Conservation (phyloP, 2,329 filamentous ascomycete genomes). For the Fusarium sambucinum region DNA sequence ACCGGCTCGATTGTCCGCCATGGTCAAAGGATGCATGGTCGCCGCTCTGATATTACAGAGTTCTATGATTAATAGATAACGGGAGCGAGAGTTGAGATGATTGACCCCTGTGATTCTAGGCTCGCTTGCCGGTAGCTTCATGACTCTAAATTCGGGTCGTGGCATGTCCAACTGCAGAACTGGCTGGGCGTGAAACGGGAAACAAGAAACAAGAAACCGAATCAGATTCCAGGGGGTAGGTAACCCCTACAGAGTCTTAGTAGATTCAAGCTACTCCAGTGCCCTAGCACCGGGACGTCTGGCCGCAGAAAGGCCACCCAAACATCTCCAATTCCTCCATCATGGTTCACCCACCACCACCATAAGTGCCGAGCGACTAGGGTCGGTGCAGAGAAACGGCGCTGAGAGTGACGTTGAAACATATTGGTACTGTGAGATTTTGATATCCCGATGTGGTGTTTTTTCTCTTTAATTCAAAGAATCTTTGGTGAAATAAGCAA, state of each 20-base stretch:
- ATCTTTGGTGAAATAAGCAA: conserved; percentile 3
- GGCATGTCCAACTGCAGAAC: conserved; percentile 19
- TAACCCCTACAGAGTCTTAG: neutral
- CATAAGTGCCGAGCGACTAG: conserved; percentile 44
- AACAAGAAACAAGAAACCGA: conserved; percentile 31
- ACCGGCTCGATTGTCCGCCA: neutral
- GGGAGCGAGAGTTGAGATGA: neutral
- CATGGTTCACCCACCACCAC: conserved; percentile 26
- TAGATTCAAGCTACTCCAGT: conserved; percentile 12
- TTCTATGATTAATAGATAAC: neutral
- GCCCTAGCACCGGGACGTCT: conserved; percentile 36
- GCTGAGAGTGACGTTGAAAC: conserved; percentile 32
- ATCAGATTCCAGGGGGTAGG: conserved; percentile 17
- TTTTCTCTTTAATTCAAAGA: neutral
- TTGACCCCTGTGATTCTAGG: conserved; percentile 4
- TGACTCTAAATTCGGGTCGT: conserved; percentile 25
- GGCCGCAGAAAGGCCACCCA: conserved; percentile 39
- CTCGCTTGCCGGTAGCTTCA: conserved; percentile 10
- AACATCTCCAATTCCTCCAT: conserved; percentile 3
- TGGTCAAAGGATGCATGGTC: neutral
- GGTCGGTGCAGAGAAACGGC: conserved; percentile 31
- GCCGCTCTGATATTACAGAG: neutral
- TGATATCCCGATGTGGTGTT: neutral
- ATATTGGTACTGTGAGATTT: neutral
- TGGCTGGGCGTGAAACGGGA: conserved; percentile 33